Conservation (phyloP, 177 flowering plant genomes). For the Telopea speciosissima region DNA sequence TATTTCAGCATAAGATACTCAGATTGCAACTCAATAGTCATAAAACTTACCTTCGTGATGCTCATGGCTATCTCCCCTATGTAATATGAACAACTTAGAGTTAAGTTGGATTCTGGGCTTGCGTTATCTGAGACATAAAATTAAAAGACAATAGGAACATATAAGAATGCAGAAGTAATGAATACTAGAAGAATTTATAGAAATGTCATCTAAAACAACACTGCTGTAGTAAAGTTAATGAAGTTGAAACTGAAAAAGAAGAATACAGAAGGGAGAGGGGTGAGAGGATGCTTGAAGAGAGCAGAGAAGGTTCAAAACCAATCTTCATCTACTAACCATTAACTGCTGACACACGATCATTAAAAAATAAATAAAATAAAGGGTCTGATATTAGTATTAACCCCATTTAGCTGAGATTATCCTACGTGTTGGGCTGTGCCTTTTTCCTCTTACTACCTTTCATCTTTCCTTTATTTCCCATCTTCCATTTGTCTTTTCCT, state of each 20-base stretch:
- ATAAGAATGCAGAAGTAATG: neutral
- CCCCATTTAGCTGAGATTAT: no score
- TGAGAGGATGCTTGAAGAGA: no score
- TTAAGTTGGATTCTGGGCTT: conserved; percentile 83
- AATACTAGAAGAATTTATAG: neutral
- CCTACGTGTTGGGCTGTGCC: no score
- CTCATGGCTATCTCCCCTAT: conserved; percentile 87
- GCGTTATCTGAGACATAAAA: conserved; percentile 47
- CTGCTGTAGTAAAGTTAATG: neutral
- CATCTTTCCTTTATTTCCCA: no score
- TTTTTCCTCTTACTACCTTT: no score
- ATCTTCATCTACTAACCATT: no score
- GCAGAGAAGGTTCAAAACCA: neutral
- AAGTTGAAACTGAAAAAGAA: neutral
- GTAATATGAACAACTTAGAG: conserved; percentile 64
- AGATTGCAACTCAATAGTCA: neutral
- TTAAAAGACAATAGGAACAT: neutral
- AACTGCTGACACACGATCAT: no score
- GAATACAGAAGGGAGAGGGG: neutral
- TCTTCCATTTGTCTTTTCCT: no score
- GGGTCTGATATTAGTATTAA: neutral
- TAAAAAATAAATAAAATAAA: no score
- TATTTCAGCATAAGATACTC: neutral
- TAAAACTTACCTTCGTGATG: conserved; percentile 64
- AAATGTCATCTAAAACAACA: neutral